Evolutionary conservation across 2,329 filamentous ascomycete genomes (phyloP).

Genomic region (Zasmidium angulare): DNA sequence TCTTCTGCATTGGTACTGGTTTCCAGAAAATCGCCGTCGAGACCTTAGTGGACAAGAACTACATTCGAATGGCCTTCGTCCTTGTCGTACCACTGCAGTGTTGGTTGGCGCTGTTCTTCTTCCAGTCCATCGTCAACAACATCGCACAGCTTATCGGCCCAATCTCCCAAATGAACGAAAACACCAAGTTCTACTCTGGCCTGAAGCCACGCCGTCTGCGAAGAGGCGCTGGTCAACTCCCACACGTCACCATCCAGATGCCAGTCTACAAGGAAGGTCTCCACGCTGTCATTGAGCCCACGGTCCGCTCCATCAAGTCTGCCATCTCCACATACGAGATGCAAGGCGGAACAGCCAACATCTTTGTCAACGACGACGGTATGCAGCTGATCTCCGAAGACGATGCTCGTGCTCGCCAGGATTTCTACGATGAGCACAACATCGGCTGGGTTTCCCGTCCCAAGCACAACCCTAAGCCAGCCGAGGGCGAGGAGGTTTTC

Average conservation of each 20-base stretch:
- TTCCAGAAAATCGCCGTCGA: slow-evolving; percentile 58
- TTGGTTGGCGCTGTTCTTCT: slow-evolving; percentile 59
- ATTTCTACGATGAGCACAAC: slow-evolving; percentile 52
- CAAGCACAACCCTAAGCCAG: slow-evolving; percentile 53
- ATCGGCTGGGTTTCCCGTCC: slow-evolving; percentile 53
- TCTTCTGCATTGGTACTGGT: slow-evolving; percentile 57
- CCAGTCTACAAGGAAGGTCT: slow-evolving; percentile 46
- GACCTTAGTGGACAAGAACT: slow-evolving; percentile 54
- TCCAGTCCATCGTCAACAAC: slow-evolving; percentile 45
- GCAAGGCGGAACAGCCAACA: slow-evolving; percentile 64
- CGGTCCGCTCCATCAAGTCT: slow-evolving; percentile 39
- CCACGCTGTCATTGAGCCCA: slow-evolving; percentile 39
- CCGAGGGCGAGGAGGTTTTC: slow-evolving; percentile 51
- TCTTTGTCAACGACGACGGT: slow-evolving; percentile 69
- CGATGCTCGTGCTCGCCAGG: slow-evolving; percentile 45
- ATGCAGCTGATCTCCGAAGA: slow-evolving; percentile 59
- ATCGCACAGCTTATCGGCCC: slow-evolving; percentile 46
- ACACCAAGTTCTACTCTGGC: slow-evolving; percentile 50
- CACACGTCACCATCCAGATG: slow-evolving; percentile 57
- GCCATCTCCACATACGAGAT: slow-evolving; percentile 54
- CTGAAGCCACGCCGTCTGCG: slow-evolving; percentile 40
- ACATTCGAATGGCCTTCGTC: slow-evolving; percentile 55
- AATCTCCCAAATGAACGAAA: slow-evolving; percentile 44
- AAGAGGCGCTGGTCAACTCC: slow-evolving; percentile 37
- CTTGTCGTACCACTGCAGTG: slow-evolving; percentile 54